Percentiles rank a stretch among this genome's conserved stretches.
Conservation (phyloP, 495 filamentous ascomycete genomes). For the Penicillium manginii region DNA sequence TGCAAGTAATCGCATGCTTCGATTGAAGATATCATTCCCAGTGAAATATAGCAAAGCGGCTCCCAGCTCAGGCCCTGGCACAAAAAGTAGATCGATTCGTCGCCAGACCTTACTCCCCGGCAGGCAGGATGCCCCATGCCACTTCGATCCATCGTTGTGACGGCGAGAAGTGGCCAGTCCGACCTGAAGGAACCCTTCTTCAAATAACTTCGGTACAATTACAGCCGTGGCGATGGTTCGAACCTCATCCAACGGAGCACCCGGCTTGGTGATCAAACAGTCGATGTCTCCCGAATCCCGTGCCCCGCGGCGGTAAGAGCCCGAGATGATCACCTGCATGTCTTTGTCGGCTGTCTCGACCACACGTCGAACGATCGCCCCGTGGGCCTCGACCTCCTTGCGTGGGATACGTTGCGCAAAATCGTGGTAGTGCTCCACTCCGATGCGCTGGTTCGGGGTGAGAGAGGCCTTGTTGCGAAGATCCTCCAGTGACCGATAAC, state of each 20-base stretch:
- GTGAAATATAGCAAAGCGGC: slow-evolving; percentile 96
- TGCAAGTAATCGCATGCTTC: slow-evolving; percentile 81
- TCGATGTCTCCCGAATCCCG: slow-evolving; percentile 80
- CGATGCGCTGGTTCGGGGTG: slow-evolving; percentile 74
- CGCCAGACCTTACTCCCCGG: slow-evolving; percentile 66
- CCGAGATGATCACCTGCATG: slow-evolving; percentile 73
- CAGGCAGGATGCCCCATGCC: slow-evolving; percentile 83
- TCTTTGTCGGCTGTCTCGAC: slow-evolving; percentile 63
- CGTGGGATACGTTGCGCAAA: slow-evolving; percentile 83
- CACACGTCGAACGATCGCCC: slow-evolving; percentile 64
- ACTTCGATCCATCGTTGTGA: slow-evolving; percentile 64
- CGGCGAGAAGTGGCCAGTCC: slow-evolving; percentile 50
- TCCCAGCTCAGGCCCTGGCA: slow-evolving; percentile 79
- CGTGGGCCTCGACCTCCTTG: slow-evolving; percentile 73
- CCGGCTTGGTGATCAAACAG: slow-evolving; percentile 76
- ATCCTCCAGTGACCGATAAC: slow-evolving; percentile 75
- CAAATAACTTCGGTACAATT: slow-evolving; percentile 65
- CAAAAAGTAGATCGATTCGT: slow-evolving; percentile 85
- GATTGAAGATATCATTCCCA: slow-evolving; percentile 95
- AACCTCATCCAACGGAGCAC: slow-evolving; percentile 59
- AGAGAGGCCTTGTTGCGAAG: slow-evolving; percentile 65
- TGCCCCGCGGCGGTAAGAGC: slow-evolving; percentile 85
- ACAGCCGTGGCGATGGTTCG: slow-evolving; percentile 63
- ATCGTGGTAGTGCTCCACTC: slow-evolving; percentile 81
- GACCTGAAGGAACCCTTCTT: slow-evolving; percentile 62